These are phyloP conservation scores for Hygrophila difformis DNA, from an alignment of 257 asterid genomes.

Conservation along the genomic window DNA sequence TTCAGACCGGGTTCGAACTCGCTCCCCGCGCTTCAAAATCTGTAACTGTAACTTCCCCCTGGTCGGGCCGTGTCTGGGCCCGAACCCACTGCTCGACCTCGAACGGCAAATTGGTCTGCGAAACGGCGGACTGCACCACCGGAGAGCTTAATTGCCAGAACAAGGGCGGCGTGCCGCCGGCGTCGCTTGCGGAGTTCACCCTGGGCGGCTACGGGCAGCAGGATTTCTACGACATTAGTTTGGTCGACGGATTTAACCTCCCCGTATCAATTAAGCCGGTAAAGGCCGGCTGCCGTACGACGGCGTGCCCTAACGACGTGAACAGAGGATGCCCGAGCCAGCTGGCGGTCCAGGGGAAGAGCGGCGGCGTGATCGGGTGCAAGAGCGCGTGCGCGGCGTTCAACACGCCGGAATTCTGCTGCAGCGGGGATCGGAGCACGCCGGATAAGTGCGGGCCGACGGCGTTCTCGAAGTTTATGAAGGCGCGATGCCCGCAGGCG, in stretches of 20 bases:
- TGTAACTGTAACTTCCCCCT: background rate
- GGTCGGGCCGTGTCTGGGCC: slow-evolving; percentile 35
- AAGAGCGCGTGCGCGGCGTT: background rate
- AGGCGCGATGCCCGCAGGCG: background rate
- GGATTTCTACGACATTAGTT: slow-evolving; percentile 38
- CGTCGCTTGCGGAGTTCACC: slow-evolving; percentile 28
- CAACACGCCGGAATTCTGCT: background rate
- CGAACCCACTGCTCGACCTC: slow-evolving; percentile 13
- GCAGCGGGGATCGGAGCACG: background rate
- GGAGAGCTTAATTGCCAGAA: slow-evolving; percentile 31
- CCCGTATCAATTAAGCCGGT: slow-evolving; percentile 43
- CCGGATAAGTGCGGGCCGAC: background rate
- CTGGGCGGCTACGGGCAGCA: slow-evolving; percentile 11
- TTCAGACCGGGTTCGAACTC: slow-evolving; percentile 22
- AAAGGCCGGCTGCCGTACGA: slow-evolving; percentile 72
- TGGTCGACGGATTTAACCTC: slow-evolving; percentile 27
- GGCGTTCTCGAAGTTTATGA: background rate
- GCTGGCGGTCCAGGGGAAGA: slow-evolving; percentile 38
- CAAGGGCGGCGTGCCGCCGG: slow-evolving; percentile 28
- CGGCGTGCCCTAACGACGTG: slow-evolving; percentile 86
- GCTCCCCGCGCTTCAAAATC: slow-evolving; percentile 13
- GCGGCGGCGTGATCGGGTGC: background rate
- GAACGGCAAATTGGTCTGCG: slow-evolving; percentile 15
- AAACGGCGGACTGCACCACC: slow-evolving; percentile 29
- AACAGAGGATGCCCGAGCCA: slow-evolving; percentile 78